These are phyloP conservation scores for Cadophora luteo-olivacea DNA, from an alignment of 2,329 filamentous ascomycete genomes.

Conservation along the genomic window DNA sequence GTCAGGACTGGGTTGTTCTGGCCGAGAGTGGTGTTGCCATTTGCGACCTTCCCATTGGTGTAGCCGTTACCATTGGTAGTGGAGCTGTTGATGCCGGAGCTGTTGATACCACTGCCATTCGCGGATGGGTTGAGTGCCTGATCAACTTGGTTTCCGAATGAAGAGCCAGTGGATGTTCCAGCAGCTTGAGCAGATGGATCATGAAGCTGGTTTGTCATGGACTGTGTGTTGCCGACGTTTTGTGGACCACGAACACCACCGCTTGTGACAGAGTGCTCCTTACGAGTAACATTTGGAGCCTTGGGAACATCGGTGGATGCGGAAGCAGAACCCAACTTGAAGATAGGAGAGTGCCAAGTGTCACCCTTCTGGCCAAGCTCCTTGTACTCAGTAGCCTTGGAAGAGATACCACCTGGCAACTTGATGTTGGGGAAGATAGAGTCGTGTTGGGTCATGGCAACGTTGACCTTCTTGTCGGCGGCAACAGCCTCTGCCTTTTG, in stretches of 20 bases:
- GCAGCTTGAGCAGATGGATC: slow-evolving; percentile 26
- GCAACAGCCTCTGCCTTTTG: slow-evolving; percentile 75
- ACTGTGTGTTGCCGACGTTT: slow-evolving; percentile 37
- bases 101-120: slow-evolving; percentile 24
- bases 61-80: slow-evolving; percentile 22
- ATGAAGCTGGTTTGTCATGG: slow-evolving; percentile 28
- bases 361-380: slow-evolving; percentile 87
- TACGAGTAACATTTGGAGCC: slow-evolving; percentile 59
- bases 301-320: slow-evolving; percentile 75
- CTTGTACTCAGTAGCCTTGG: slow-evolving; percentile 93
- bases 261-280: slow-evolving; percentile 46
- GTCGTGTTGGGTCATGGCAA: slow-evolving; percentile 86
- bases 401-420: slow-evolving; percentile 86
- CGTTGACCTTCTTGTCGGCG: slow-evolving; percentile 77
- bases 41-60: slow-evolving; percentile 16
- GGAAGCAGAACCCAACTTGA: slow-evolving; percentile 80
- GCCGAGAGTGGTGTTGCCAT: slow-evolving; percentile 34
- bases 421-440: slow-evolving; percentile 90
- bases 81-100: slow-evolving; percentile 1
- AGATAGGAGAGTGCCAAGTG: slow-evolving; percentile 93
- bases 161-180: slow-evolving; percentile 40
- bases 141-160: slow-evolving; percentile 41
- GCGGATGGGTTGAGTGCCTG: slow-evolving; percentile 34
- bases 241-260: slow-evolving; percentile 40
- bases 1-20: slow-evolving; percentile 37